Base-by-base conservation (phyloP, 768 basidiomycete genomes). In the Lentinus tigrinus region DNA sequence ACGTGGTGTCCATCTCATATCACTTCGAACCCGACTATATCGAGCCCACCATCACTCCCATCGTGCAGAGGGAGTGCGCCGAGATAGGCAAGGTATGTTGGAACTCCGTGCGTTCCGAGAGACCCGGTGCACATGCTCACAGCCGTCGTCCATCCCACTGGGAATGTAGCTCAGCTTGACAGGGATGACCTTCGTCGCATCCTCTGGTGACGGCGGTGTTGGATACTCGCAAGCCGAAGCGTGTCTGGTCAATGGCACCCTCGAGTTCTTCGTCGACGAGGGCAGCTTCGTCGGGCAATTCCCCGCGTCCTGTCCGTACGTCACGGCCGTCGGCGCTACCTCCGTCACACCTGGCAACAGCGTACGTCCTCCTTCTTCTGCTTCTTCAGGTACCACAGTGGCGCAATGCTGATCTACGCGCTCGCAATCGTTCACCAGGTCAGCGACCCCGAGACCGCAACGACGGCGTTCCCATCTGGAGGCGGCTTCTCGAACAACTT, bases 151-250 rank as follows among this genome's bases (percentile, higher is more conserved):
- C n/a, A 11, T 28, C 34, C 47, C 47, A 1, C 34, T 3, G 31
- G 31, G 31, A 31, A 48, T 21, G 11, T 47, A 69, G 68, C 63
- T 75, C 21, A 73, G 73, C 9, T 53, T 74, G 21, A 62, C 70
- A 63, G 74, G 74, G 36, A 65, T 69, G 6, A 73, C 79, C 3
- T 46, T 81, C 21, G 62, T 81, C 34, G 81, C 75, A 55, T 71
- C 72, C 34, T 77, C 78, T 6, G 79, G 80, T 17, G 78, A 81
- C 54, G 64, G 64, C 31, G 78, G 79, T 48, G 79, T 80, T 19
- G 77, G 73, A 1, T 77, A 77, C 1, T 55, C 34, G 4, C 17
- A 57, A 28, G 61, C 43, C 8, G 67, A 63, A n/a, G 16, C 59
- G 11, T 79, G 79, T 60, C 58, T 78, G 39, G 49, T 50, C 2